phyloP scores from a whole-genome alignment of 1,284 basidiomycete genomes.

The Malassezia restricta region DNA sequence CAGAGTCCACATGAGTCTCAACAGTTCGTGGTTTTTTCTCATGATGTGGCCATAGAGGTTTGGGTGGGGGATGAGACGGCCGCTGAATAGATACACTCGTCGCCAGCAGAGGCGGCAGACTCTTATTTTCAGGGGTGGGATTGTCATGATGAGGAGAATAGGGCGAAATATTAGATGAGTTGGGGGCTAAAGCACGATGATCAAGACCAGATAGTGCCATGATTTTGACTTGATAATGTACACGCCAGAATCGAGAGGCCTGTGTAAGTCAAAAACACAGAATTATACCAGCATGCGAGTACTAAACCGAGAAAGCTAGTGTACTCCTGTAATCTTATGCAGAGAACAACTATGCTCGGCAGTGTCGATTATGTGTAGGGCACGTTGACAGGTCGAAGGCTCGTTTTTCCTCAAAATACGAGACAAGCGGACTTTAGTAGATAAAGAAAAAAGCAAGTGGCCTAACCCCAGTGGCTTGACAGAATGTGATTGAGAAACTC shows the following conservation, averaged over 20 bases:
- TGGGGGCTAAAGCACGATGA: neutral
- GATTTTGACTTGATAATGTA: neutral
- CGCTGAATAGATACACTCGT: neutral
- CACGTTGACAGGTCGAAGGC: no score
- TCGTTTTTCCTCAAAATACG: no score
- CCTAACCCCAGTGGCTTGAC: no score
- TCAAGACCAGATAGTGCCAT: conserved; percentile 8
- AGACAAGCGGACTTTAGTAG: no score
- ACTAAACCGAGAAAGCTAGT: no score
- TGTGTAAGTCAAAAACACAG: neutral
- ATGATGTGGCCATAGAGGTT: neutral
- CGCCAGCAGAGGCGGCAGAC: neutral
- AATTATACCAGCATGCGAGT: no score
- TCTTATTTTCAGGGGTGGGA: neutral
- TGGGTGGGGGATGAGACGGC: neutral
- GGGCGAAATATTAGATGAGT: neutral
- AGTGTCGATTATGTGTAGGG: no score
- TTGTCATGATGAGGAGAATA: neutral
- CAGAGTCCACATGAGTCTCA: no score
- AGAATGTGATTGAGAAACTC: no score
- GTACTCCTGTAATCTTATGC: no score
- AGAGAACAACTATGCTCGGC: no score
- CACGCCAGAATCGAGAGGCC: neutral
- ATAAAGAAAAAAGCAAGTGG: no score
- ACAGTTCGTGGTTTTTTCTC: neutral